Percentiles rank a stretch among this genome's conserved stretches.
Evolutionary conservation across 345 rosid genomes (phyloP).

Genomic region (Salix udensis): DNA sequence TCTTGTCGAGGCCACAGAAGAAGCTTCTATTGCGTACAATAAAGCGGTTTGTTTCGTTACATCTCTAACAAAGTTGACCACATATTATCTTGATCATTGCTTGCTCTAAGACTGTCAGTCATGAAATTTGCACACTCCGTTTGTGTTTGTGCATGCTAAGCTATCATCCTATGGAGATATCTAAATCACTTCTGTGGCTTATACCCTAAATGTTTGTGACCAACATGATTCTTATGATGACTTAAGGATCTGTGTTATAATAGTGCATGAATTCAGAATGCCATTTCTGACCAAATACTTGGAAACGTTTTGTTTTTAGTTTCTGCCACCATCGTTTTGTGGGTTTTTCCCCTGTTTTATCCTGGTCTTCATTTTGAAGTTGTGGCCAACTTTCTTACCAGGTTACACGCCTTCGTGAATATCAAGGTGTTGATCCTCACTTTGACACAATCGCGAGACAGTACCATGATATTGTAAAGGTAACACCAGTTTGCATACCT

Average conservation of each 20-base stretch:
- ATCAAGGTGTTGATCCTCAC: slow-evolving; percentile 96
- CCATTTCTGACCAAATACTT: not conserved
- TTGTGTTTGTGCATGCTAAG: not conserved
- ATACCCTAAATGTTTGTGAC: not conserved
- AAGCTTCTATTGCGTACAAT: slow-evolving; percentile 88
- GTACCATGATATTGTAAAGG: slow-evolving; percentile 93
- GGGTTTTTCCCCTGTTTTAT: too few relatives aligned
- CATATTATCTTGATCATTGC: not conserved
- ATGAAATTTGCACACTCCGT: not conserved
- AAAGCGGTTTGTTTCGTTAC: slow-evolving; percentile 71
- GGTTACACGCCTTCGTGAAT: slow-evolving; percentile 95
- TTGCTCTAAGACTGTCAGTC: not conserved
- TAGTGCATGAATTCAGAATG: not conserved
- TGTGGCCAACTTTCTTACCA: slow-evolving; percentile 22
- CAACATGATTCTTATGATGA: not conserved
- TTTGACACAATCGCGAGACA: slow-evolving; percentile 87
- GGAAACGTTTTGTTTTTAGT: not conserved
- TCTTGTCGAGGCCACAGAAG: slow-evolving; percentile 91
- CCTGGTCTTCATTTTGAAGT: not conserved
- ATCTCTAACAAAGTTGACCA: not conserved
- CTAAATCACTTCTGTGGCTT: not conserved
- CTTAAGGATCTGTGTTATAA: not conserved
- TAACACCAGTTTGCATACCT: slow-evolving; percentile 17
- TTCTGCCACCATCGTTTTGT: not conserved
- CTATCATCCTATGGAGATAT: not conserved